phyloP scores from a whole-genome alignment of 768 basidiomycete genomes.

The Leucocoprinus leucothites region DNA sequence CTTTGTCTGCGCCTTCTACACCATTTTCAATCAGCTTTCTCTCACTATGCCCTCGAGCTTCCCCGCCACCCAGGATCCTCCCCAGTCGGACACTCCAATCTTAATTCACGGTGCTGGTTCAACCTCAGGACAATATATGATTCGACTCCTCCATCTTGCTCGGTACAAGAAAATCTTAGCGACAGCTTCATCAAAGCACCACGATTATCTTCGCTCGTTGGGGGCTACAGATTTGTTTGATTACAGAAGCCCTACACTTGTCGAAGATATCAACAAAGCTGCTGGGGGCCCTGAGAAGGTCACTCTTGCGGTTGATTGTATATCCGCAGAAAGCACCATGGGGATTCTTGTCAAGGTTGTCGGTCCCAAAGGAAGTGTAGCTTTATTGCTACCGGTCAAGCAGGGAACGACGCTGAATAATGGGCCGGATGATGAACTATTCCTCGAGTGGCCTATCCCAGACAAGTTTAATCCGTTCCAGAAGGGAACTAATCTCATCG shows the following conservation, averaged over 20 bases:
- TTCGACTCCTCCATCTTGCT: constrained; percentile 37
- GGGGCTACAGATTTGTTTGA: constrained; percentile 40
- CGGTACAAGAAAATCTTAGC: constrained; percentile 41
- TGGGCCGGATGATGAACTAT: constrained; percentile 25
- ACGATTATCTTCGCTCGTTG: constrained; percentile 33
- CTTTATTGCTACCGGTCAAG: constrained; percentile 46
- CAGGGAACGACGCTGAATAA: constrained; percentile 34
- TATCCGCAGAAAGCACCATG: constrained; percentile 35
- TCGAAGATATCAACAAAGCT: constrained; percentile 30
- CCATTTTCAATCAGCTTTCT: constrained; percentile 35
- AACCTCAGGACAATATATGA: constrained; percentile 33
- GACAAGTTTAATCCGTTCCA: constrained; percentile 35
- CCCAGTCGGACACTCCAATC: constrained; percentile 30
- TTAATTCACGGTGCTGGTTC: constrained; percentile 45
- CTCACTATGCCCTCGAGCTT: constrained; percentile 32
- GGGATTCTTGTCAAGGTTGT: constrained; percentile 33
- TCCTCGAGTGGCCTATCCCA: constrained; percentile 25
- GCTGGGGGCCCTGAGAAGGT: constrained; percentile 32
- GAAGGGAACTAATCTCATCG: constrained; percentile 30
- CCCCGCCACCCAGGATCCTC: constrained; percentile 26
- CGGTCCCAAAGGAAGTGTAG: constrained; percentile 34
- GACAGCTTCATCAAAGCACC: constrained; percentile 37
- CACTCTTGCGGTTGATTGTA: constrained; percentile 33
- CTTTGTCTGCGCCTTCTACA: constrained; percentile 38
- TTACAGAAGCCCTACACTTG: constrained; percentile 34